Percentiles rank a stretch among this genome's conserved stretches.
phyloP scores from a whole-genome alignment of 2,329 filamentous ascomycete species.

The Aureobasidium namibiae region DNA sequence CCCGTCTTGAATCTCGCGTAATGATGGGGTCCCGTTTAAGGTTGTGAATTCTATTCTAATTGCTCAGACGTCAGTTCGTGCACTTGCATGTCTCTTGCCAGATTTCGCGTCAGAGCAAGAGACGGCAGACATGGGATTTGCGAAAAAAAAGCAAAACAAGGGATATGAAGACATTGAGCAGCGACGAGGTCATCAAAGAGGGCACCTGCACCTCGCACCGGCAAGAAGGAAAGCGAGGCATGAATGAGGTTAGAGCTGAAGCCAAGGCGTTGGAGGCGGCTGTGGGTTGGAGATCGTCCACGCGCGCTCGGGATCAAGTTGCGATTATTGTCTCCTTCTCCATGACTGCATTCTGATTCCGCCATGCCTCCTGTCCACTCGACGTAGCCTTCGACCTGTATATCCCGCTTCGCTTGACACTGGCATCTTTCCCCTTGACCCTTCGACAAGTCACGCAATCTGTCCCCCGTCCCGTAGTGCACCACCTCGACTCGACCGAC shows the following conservation, averaged over 20 bases:
- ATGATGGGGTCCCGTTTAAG: background rate
- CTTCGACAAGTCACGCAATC: too few relatives aligned
- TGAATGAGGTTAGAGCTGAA: background rate
- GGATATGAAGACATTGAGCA: background rate
- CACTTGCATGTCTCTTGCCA: background rate
- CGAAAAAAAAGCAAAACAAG: background rate
- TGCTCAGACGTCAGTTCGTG: background rate
- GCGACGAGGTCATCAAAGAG: background rate
- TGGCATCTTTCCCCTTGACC: background rate
- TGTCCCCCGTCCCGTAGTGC: background rate
- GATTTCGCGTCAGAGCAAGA: background rate
- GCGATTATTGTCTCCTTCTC: constrained; percentile 1
- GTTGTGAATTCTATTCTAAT: background rate
- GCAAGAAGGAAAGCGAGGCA: background rate
- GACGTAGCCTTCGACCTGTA: background rate
- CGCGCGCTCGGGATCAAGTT: background rate
- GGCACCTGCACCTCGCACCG: background rate
- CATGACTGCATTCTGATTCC: background rate
- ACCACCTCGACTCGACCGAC: background rate
- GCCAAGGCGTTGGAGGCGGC: constrained; percentile 1
- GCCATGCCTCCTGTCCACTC: background rate
- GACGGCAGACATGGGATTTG: too few relatives aligned
- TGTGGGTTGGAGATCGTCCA: background rate
- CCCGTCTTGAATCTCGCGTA: background rate
- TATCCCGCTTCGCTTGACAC: background rate